A percentile compares a stretch with the other conserved stretches of the same genome.
Conservation (phyloP, 148 eudicot genomes). For the Silene conica region DNA sequence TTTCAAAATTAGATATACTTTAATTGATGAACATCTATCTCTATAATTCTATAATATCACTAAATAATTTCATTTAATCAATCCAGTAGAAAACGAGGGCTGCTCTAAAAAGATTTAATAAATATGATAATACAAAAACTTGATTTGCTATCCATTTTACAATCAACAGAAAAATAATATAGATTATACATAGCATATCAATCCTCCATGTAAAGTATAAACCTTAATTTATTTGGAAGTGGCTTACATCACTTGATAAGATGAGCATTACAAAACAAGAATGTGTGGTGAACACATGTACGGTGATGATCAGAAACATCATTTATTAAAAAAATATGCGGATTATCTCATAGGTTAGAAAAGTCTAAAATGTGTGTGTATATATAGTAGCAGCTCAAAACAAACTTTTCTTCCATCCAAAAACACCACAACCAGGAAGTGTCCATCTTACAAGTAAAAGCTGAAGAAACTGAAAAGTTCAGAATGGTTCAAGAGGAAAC, state of each 20-base stretch:
- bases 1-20: not conserved
- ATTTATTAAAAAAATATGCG: slow-evolving; percentile 26
- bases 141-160: slow-evolving; percentile 10
- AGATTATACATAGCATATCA: slow-evolving; percentile 37
- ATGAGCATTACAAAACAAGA: slow-evolving; percentile 35
- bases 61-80: too few relatives aligned
- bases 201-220: slow-evolving; percentile 16
- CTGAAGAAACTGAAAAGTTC: slow-evolving; percentile 6
- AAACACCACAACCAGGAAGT: slow-evolving; percentile 16
- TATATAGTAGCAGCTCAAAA: slow-evolving; percentile 29
- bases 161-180: slow-evolving; percentile 11
- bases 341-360: slow-evolving; percentile 31
- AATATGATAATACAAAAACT: slow-evolving; percentile 3
- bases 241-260: slow-evolving; percentile 57
- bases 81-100: too few relatives aligned
- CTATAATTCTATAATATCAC: too few relatives aligned
- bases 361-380: slow-evolving; percentile 22
- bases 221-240: slow-evolving; percentile 28
- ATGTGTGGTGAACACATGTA: slow-evolving; percentile 47
- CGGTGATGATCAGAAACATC: slow-evolving; percentile 41
- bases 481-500: slow-evolving; percentile 49
- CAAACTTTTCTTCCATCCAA: slow-evolving; percentile 17
- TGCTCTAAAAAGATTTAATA: not conserved
- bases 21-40: too few relatives aligned
- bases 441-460: slow-evolving; percentile 11